A percentile compares a stretch with the other conserved stretches of the same genome.
Evolutionary conservation across 352 stramenopile genomes (phyloP).

Genomic region (Globisporangium solare): DNA sequence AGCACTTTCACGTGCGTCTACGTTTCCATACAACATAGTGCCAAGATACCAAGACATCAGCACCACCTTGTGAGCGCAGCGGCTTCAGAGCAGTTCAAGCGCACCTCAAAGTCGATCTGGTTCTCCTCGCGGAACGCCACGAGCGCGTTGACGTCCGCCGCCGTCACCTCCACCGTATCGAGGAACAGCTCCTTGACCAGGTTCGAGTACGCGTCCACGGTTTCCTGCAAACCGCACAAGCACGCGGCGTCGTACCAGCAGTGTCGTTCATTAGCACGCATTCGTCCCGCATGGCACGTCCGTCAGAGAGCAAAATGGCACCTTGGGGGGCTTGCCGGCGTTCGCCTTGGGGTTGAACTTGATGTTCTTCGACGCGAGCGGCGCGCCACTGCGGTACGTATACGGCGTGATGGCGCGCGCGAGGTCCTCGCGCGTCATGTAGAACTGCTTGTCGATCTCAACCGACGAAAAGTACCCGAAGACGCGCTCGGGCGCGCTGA

Average conservation of each 20-base stretch:
- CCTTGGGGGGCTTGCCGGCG: slow-evolving; percentile 36
- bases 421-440: slow-evolving; percentile 81
- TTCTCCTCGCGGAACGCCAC: slow-evolving; percentile 52
- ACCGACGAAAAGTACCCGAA: slow-evolving; percentile 90
- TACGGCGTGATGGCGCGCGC: slow-evolving; percentile 82
- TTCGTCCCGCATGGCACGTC: too few species aligned
- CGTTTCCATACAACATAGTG: neutral
- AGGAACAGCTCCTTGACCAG: slow-evolving; percentile 52
- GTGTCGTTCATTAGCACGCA: neutral
- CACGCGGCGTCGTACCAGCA: neutral
- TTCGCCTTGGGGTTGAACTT: slow-evolving; percentile 78
- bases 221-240: slow-evolving; percentile 13
- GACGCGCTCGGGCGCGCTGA: slow-evolving; percentile 80
- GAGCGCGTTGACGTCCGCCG: slow-evolving; percentile 43
- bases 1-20: slow-evolving; percentile 79
- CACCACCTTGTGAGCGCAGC: neutral
- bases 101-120: slow-evolving; percentile 66
- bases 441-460: slow-evolving; percentile 73
- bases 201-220: slow-evolving; percentile 47
- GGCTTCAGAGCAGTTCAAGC: neutral
- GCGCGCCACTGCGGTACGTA: slow-evolving; percentile 68
- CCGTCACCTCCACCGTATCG: slow-evolving; percentile 40
- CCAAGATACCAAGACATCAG: neutral
- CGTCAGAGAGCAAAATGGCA: neutral
- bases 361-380: slow-evolving; percentile 71